Evolutionary conservation across 352 stramenopile genomes (phyloP), one percentile per base, ranked within the genome.

Genomic region (Phytopythium mirpurense): DNA sequence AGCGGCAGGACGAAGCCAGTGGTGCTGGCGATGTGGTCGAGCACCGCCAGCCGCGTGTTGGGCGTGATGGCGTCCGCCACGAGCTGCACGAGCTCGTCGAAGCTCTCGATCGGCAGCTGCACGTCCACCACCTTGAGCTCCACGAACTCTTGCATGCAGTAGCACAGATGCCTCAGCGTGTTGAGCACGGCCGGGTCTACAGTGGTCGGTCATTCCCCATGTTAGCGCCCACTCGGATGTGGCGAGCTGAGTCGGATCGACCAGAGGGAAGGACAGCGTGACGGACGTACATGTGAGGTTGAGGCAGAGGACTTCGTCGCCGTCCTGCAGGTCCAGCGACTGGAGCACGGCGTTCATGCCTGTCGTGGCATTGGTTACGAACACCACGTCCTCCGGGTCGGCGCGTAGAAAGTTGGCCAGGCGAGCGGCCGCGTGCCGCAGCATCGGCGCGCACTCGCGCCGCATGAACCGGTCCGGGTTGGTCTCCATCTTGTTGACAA

Each of bases 401-500:
- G 83, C 77, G 32, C 81, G 70, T 32, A 94, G 56, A 46, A 91
- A 91, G 19, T 65, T 52, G 0, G 83, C 81, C 29, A 94, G 68
- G 40, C 86, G 79, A 8, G 60, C 63, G 1, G 78, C 70, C 7
- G 82, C 81, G 48, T 86, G 70, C 31, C 82, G 79, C 48, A 94
- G 67, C 60, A 90, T 56, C 23, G 60, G 59, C 0, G 78, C 74
- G 45, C 65, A 62, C 50, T 94, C 83, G 34, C 73, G 76, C 4
- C 83, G 79, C 60, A 92, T 77, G 62, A 91, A 94, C n/a, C 82
- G 69, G 57, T 94, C 83, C 5, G 83, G 83, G 35, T 92, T 92
- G 63, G 76, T 78, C 63, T 94, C 83, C 83, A 94, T 92, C 68
- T 87, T 81, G 67, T 90, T 90, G 23, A 91, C 80, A 55, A 91